Evolutionary conservation across 768 basidiomycete species (phyloP).

Genomic region (Tylopilus plumbeoviolaceoides): DNA sequence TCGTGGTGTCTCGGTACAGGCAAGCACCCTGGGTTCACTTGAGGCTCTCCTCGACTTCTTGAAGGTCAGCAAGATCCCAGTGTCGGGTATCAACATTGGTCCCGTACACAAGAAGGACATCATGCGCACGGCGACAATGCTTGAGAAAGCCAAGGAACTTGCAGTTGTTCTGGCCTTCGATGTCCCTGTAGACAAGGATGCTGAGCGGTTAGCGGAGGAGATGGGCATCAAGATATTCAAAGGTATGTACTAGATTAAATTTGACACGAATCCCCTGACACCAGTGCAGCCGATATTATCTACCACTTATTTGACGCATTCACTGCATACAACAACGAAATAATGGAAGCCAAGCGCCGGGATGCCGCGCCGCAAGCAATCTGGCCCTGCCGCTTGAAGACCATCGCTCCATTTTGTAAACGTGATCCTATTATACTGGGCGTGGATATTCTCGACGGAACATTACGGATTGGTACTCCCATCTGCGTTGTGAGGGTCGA

Average conservation of each 20-base stretch:
- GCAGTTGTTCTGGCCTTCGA: slow-evolving; percentile 97
- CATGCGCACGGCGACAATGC: slow-evolving; percentile 88
- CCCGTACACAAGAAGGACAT: slow-evolving; percentile 95
- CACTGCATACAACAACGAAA: slow-evolving; percentile 89
- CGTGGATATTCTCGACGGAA: slow-evolving; percentile 93
- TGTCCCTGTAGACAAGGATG: slow-evolving; percentile 90
- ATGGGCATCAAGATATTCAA: slow-evolving; percentile 93
- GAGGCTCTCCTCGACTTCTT: slow-evolving; percentile 97
- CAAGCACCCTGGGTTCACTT: slow-evolving; percentile 93
- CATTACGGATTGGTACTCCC: slow-evolving; percentile 88
- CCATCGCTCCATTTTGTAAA: slow-evolving; percentile 91
- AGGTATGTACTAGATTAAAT: slow-evolving; percentile 47
- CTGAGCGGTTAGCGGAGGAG: slow-evolving; percentile 87
- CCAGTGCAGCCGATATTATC: slow-evolving; percentile 83
- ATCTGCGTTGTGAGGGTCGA: slow-evolving; percentile 94
- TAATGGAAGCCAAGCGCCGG: slow-evolving; percentile 84
- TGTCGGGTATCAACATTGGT: slow-evolving; percentile 96
- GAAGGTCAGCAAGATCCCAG: slow-evolving; percentile 92
- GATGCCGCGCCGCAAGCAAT: slow-evolving; percentile 94
- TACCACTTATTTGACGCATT: slow-evolving; percentile 98
- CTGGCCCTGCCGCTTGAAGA: slow-evolving; percentile 94
- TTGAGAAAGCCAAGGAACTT: slow-evolving; percentile 93
- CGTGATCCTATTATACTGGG: slow-evolving; percentile 97
- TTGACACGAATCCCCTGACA: background rate
- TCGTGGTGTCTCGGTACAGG: slow-evolving; percentile 96